These are phyloP conservation scores for Pichia sorboxylosa DNA, from an alignment of 1,139 yeast genomes.

Conservation along the genomic window DNA sequence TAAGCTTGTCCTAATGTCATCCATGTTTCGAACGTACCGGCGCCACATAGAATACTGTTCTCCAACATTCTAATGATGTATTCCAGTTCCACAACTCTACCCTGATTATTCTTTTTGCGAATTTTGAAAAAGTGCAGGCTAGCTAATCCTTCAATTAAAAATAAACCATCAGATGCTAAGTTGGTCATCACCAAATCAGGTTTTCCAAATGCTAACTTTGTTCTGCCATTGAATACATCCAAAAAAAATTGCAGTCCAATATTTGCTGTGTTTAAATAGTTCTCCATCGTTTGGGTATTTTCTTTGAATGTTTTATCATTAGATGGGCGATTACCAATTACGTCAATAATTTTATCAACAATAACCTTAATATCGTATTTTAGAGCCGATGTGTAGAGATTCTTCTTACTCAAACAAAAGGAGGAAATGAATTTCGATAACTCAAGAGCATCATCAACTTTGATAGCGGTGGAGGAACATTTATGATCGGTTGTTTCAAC, in stretches of 20 bases:
- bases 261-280: slow-evolving; percentile 37
- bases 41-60: slow-evolving; percentile 55
- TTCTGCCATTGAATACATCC: slow-evolving; percentile 47
- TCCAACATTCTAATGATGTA: slow-evolving; percentile 55
- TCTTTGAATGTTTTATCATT: slow-evolving; percentile 27
- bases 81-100: slow-evolving; percentile 71
- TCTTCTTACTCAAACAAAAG: slow-evolving; percentile 43
- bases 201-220: slow-evolving; percentile 29
- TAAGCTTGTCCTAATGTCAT: slow-evolving; percentile 69
- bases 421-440: slow-evolving; percentile 54
- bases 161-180: slow-evolving; percentile 47
- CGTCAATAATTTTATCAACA: slow-evolving; percentile 61
- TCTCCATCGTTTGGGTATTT: slow-evolving; percentile 36
- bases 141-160: slow-evolving; percentile 60
- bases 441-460: slow-evolving; percentile 40
- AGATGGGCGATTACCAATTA: slow-evolving; percentile 54
- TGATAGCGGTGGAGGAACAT: slow-evolving; percentile 34
- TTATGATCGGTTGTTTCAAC: slow-evolving; percentile 59
- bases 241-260: slow-evolving; percentile 41
- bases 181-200: slow-evolving; percentile 26
- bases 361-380: slow-evolving; percentile 63
- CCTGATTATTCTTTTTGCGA: slow-evolving; percentile 65
- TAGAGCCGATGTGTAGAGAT: slow-evolving; percentile 45
- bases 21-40: slow-evolving; percentile 79
- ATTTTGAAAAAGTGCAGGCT: slow-evolving; percentile 54